Percentiles rank a stretch among this genome's conserved stretches.
phyloP scores from a whole-genome alignment of 148 eudicot genomes.

The Camellia japonica region DNA sequence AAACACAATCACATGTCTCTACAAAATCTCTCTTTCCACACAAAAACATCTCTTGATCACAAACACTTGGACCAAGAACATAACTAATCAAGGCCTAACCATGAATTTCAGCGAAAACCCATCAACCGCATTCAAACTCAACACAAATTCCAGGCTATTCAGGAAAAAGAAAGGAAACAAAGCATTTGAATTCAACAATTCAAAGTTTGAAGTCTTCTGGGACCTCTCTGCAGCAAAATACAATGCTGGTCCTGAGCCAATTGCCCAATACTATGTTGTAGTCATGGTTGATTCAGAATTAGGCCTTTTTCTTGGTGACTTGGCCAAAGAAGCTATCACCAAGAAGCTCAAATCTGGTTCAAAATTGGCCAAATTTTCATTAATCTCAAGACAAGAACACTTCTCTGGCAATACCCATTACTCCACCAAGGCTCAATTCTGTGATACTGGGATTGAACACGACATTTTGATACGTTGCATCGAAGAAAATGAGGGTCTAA shows the following conservation, averaged over 20 bases:
- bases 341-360: conserved; percentile 39
- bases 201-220: conserved; percentile 55
- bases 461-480: conserved; percentile 59
- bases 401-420: conserved; percentile 55
- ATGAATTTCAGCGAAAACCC: conserved; percentile 43
- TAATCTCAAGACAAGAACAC: conserved; percentile 61
- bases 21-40: conserved; percentile 42
- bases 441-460: conserved; percentile 47
- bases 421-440: conserved; percentile 56
- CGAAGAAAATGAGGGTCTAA: conserved; percentile 49
- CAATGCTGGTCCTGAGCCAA: conserved; percentile 62
- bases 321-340: conserved; percentile 29
- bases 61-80: conserved; percentile 57
- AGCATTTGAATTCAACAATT: conserved; percentile 31
- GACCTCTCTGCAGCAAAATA: conserved; percentile 66
- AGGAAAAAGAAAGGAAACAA: conserved; percentile 68
- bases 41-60: conserved; percentile 44
- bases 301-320: conserved; percentile 50
- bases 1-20: conserved; percentile 48
- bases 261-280: conserved; percentile 54
- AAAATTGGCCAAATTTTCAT: conserved; percentile 28
- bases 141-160: conserved; percentile 59
- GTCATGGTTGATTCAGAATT: conserved; percentile 46
- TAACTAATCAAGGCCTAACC: conserved; percentile 51
- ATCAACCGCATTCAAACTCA: conserved; percentile 44